Evolutionary conservation across 345 rosid species (phyloP), one percentile per base, ranked within the genome.

Genomic region (Dovyalis caffra): DNA sequence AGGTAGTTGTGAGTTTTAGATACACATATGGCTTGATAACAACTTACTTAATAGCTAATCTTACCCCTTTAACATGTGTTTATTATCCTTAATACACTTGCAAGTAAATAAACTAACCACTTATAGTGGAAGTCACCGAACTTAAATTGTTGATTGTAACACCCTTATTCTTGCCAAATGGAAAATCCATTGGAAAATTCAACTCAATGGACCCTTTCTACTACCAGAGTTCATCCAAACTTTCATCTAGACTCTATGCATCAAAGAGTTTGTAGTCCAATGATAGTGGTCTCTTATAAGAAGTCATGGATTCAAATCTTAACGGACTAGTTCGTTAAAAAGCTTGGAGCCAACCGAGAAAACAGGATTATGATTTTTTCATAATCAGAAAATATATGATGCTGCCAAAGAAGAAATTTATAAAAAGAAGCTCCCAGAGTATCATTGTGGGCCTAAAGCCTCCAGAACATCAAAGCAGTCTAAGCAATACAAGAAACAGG

Each of bases 191-290:
- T 76, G 28, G 61, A 28, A 82, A 69, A 53, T 74, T 31, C 38
- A 71, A 29, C 34, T 57, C 23, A 38, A 63, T 71, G 78, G 56
- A 57, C 21, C 65, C 56, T 74, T 81, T 25, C 10, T 67, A 38
- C 28, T 74, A 11, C 60, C 83, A 12, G 76, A n/a, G 84, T 72
- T 71, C 88, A 61, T 84, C 90, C 16, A 53, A 76, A 49, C 73
- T 67, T 77, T 66, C 78, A 56, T 70, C 80, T 57, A 82, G 78
- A 78, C 67, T 81, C 23, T 80, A 74, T 38, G 80, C 85, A 62
- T 92, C 98, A n/a, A n/a, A n/a, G n/a, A n/a, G 62, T 97, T 95
- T 72, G 99, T 95, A 12, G 74, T 95, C 64, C n/a, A n/a, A n/a
- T n/a, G n/a, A n/a, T n/a, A n/a, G n/a, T n/a, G n/a, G n/a, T n/a